phyloP scores from a whole-genome alignment of 257 asterid genomes.

The Vinca minor region DNA sequence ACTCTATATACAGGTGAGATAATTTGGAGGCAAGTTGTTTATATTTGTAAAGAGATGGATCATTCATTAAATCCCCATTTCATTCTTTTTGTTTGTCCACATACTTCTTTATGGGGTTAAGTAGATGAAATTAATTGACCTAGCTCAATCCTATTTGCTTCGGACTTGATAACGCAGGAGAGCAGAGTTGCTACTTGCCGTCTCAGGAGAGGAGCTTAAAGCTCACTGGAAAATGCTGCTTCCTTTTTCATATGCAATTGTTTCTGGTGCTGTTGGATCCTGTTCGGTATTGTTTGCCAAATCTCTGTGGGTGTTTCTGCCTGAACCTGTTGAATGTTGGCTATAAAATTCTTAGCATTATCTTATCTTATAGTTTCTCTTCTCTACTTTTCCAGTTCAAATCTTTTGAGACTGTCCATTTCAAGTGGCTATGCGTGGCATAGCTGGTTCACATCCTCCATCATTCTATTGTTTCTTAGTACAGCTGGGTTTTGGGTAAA shows the following conservation, averaged over 20 bases:
- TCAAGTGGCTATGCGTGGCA: slow-evolving; percentile 79
- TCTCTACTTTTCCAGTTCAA: slow-evolving; percentile 54
- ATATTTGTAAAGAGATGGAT: slow-evolving; percentile 8
- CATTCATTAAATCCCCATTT: slow-evolving; percentile 5
- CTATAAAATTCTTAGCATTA: slow-evolving; percentile 15
- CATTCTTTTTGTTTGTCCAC: neutral
- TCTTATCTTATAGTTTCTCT: slow-evolving; percentile 13
- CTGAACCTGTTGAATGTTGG: slow-evolving; percentile 15
- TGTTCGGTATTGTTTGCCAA: slow-evolving; percentile 92
- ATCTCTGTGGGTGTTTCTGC: slow-evolving; percentile 58
- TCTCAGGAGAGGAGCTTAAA: slow-evolving; percentile 55
- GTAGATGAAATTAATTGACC: neutral
- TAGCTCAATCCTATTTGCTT: neutral
- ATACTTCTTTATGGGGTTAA: neutral
- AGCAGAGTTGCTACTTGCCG: slow-evolving; percentile 59
- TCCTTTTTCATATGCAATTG: slow-evolving; percentile 89
- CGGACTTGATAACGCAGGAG: slow-evolving; percentile 42
- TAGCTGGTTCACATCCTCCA: slow-evolving; percentile 92
- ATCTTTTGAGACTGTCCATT: slow-evolving; percentile 75
- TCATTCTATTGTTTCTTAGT: slow-evolving; percentile 71
- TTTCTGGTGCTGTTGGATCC: slow-evolving; percentile 94
- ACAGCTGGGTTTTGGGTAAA: slow-evolving; percentile 99
- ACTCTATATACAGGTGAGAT: slow-evolving; percentile 53
- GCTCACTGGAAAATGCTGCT: slow-evolving; percentile 88
- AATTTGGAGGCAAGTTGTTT: slow-evolving; percentile 8